phyloP scores from a whole-genome alignment of 768 basidiomycete genomes.

The Termitomyces eurrhizus region DNA sequence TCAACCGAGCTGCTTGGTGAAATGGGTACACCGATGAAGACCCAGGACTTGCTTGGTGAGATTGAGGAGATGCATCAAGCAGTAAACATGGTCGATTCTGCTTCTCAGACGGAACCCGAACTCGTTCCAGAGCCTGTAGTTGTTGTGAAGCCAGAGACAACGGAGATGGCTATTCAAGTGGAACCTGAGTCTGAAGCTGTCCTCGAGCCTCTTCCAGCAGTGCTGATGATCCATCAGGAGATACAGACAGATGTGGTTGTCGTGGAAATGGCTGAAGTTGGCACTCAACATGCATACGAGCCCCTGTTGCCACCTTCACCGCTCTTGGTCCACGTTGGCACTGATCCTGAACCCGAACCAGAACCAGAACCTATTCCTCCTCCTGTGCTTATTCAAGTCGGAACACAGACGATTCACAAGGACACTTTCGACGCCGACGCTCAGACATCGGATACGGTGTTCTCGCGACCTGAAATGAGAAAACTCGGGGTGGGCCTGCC shows the following conservation, averaged over 20 bases:
- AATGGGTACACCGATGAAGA: slow-evolving; percentile 40
- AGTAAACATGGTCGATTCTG: slow-evolving; percentile 55
- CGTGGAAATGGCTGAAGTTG: slow-evolving; percentile 39
- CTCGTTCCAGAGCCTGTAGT: slow-evolving; percentile 22
- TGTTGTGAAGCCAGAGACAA: slow-evolving; percentile 27
- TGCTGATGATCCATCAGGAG: slow-evolving; percentile 31
- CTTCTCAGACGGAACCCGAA: slow-evolving; percentile 60
- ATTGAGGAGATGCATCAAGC: slow-evolving; percentile 33
- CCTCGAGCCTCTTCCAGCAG: slow-evolving; percentile 14
- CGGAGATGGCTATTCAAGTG: slow-evolving; percentile 39
- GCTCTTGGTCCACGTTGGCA: slow-evolving; percentile 26
- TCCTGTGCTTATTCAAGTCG: slow-evolving; percentile 25
- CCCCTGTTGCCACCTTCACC: slow-evolving; percentile 27
- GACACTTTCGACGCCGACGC: slow-evolving; percentile 29
- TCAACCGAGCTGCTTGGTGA: slow-evolving; percentile 56
- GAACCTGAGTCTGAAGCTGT: slow-evolving; percentile 25
- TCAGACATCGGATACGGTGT: slow-evolving; percentile 17
- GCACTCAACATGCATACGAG: slow-evolving; percentile 41
- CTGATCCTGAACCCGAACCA: slow-evolving; percentile 34
- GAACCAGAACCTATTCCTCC: slow-evolving; percentile 14
- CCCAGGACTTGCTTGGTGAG: slow-evolving; percentile 32
- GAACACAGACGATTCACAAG: slow-evolving; percentile 33
- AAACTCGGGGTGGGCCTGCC: slow-evolving; percentile 14
- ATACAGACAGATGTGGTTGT: slow-evolving; percentile 44
- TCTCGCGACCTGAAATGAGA: slow-evolving; percentile 12